These are phyloP conservation scores for Euphorbia peplus DNA, from an alignment of 345 rosid genomes.

Conservation along the genomic window DNA sequence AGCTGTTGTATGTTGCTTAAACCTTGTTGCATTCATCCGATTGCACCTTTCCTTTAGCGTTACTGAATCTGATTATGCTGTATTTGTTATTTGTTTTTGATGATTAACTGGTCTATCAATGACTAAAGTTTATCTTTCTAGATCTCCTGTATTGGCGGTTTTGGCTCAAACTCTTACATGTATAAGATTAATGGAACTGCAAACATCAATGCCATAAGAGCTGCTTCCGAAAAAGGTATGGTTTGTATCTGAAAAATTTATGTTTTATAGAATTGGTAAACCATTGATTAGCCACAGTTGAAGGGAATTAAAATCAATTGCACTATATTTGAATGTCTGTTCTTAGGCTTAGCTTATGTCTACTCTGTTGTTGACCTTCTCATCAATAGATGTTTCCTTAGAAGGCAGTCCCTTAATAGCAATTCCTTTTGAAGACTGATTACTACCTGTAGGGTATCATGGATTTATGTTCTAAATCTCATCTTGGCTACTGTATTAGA, in stretches of 20 bases:
- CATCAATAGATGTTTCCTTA: neutral
- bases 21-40: neutral
- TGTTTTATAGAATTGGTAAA: neutral
- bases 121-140: constrained; percentile 32
- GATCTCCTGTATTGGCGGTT: constrained; percentile 96
- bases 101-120: constrained; percentile 14
- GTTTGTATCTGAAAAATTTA: neutral
- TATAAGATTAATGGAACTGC: constrained; percentile 96
- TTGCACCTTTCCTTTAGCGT: neutral
- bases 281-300: neutral
- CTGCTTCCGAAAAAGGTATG: constrained; percentile 84
- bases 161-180: constrained; percentile 92
- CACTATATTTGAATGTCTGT: neutral
- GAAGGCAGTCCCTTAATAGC: neutral
- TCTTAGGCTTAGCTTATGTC: too few species aligned
- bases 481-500: neutral
- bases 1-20: constrained; percentile 60
- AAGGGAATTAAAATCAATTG: neutral
- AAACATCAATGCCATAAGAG: constrained; percentile 87
- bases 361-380: neutral
- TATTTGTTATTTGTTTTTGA: constrained; percentile 8
- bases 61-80: neutral
- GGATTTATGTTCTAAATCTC: neutral
- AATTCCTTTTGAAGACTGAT: neutral
- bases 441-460: neutral